Base-by-base conservation (phyloP, 2,329 filamentous ascomycete species). In the Sarocladium brachiariae region DNA sequence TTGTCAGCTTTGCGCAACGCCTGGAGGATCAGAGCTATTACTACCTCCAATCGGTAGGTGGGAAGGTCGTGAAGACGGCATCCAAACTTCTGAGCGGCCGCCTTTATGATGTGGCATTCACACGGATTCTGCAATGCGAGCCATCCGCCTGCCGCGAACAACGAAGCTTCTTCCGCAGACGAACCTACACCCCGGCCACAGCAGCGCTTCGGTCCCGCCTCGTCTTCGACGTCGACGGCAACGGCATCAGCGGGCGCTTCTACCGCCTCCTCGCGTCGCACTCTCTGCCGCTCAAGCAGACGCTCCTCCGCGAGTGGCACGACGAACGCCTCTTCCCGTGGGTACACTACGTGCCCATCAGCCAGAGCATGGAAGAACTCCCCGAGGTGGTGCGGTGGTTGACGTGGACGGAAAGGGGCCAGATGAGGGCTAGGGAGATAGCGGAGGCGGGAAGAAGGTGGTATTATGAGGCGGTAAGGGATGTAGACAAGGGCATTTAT, bases 301-400 rank as follows among this genome's bases (percentile, higher is more conserved):
- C 76, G 0, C 56, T 80, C 0, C 61, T 79, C 7, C 65, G 69
- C 2, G 78, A 81, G 59, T 82, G 78, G 79, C 77, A 81, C 52
- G 75, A 80, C 52, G 76, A 81, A 21, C 62, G 77, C 0, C 65
- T 82, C 2, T 50, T 72, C 9, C 76, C 78, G 0, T 81, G 78
- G 78, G 63, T 76, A 3, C 78, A 82, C 53, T 81, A 80, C 51
- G 58, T 81, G 0, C 78, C 78, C 0, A 65, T 81, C 0, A 77
- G 73, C 43, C 62, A 71, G 54, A 62, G 69, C 5, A 62, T 77
- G 58, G 67, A 70, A 2, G 77, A 81, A 59, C 56, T 81, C 2
- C 74, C 76, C 0, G 78, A 80, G 56, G 55, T 78, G 33, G 64
- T 80, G 1, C 55, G 57, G 0, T 79, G 70, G 52, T 62, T 81